Conservation (phyloP, 2,329 filamentous ascomycete genomes). For the Berkeleyomyces basicola region DNA sequence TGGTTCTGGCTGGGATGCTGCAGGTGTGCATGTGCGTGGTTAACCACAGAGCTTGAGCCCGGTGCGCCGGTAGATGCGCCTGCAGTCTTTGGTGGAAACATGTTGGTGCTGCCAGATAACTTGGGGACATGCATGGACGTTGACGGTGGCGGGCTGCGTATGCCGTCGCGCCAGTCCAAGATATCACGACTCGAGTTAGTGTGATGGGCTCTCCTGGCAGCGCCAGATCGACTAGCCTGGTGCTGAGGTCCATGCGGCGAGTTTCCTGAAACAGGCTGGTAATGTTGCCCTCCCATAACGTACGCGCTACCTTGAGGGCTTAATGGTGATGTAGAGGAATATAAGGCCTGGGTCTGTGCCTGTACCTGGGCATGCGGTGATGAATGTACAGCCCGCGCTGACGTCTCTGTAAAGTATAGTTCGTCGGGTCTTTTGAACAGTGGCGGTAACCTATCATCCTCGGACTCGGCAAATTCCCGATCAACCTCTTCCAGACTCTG, state of each 20-base stretch:
- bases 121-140: constrained; percentile 23
- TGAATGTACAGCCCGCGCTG: constrained; percentile 28
- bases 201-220: not conserved
- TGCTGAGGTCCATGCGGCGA: not conserved
- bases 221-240: not conserved
- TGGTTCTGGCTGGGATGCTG: not conserved
- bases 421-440: constrained; percentile 33
- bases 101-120: constrained; percentile 19
- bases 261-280: not conserved
- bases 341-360: constrained; percentile 20
- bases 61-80: not conserved
- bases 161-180: constrained; percentile 6
- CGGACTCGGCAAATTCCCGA: constrained; percentile 65
- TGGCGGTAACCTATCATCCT: constrained; percentile 40
- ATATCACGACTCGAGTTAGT: constrained; percentile 6
- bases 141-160: constrained; percentile 4
- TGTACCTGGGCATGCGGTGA: constrained; percentile 26
- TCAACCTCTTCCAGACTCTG: constrained; percentile 58
- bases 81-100: constrained; percentile 19
- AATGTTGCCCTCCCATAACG: not conserved
- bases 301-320: not conserved
- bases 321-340: not conserved
- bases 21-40: too few relatives aligned
- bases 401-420: constrained; percentile 39
- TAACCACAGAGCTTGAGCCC: not conserved